These are phyloP conservation scores for Athelia sp. DNA, from an alignment of 1,284 basidiomycete species.

Conservation along the genomic window DNA sequence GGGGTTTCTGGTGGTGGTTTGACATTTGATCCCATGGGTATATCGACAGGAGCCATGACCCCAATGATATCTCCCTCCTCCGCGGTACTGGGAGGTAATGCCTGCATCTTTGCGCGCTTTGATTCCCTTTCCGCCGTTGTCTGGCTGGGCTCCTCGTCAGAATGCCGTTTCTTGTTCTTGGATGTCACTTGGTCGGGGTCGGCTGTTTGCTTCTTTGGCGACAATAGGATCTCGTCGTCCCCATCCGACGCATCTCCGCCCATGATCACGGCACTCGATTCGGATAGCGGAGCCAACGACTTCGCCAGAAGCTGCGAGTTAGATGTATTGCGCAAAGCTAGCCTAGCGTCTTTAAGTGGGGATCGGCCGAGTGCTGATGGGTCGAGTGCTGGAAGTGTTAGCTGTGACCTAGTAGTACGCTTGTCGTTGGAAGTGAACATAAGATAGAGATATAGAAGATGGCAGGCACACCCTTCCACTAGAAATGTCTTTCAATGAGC, in stretches of 20 bases:
- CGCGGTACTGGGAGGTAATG: not conserved
- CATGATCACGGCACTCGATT: not conserved
- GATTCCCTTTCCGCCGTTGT: not conserved
- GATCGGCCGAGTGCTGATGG: not conserved
- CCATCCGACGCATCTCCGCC: not conserved
- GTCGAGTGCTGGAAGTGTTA: not conserved
- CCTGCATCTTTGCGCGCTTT: not conserved
- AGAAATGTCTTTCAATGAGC: too few relatives aligned
- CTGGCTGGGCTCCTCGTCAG: not conserved
- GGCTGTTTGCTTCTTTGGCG: not conserved
- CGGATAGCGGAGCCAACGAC: not conserved
- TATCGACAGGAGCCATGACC: too few relatives aligned
- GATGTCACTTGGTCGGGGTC: not conserved
- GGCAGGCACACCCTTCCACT: too few relatives aligned
- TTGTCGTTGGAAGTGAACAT: not conserved
- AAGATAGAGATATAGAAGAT: not conserved
- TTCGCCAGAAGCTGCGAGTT: not conserved
- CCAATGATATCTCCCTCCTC: not conserved
- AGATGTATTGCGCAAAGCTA: not conserved
- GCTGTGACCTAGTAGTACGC: not conserved
- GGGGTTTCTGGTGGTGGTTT: too few relatives aligned
- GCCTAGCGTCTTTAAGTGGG: not conserved
- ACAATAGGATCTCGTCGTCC: slow-evolving; percentile 1
- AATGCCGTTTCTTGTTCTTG: not conserved
- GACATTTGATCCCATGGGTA: too few relatives aligned